Evolutionary conservation across 495 filamentous ascomycete genomes (phyloP), one percentile per base, ranked within the genome.

Genomic region (Penicillium antarcticum): DNA sequence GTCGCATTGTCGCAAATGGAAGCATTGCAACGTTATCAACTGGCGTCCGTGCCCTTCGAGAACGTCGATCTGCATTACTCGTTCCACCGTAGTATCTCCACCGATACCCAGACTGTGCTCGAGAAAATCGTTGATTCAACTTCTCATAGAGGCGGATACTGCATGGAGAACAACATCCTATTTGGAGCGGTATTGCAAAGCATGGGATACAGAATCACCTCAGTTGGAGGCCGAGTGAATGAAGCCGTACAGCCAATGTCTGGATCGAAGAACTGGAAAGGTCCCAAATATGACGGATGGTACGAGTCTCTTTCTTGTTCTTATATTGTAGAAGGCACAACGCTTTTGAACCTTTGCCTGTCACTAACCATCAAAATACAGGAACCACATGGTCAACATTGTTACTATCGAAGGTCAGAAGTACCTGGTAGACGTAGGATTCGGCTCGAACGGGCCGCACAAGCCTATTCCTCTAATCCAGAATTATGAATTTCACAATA

Each of bases 121-220:
- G 40, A 70, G 5, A 89, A 88, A 69, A 79, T 89, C 18, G 78
- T 87, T 13, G 54, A 57, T 23, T 66, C 69, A 38, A 73, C 74
- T 18, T 23, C 41, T 29, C 32, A 37, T 19, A 61, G 78, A n/a
- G 87, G 87, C 9, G 86, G 87, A 0, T 87, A 87, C 55, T 89
- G 86, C 65, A 85, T 89, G 82, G 87, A 90, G 54, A 77, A 78
- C 54, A 89, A 81, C 57, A 63, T 63, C 29, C 71, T 88, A 32
- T 87, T 88, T 18, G 78, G 74, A 29, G 73, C 70, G 5, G 71
- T 89, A 12, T 67, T 91, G 34, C 71, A 79, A 23, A 76, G 68
- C 13, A 60, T 87, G 0, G 87, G 84, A 0, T 89, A 72, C 55
- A 45, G 69, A 2, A 63, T 86, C 2, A 29, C 7, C 24, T 29